Evolutionary conservation across 805 yeast genomes (phyloP).

Genomic region (Kuraishia molischiana): DNA sequence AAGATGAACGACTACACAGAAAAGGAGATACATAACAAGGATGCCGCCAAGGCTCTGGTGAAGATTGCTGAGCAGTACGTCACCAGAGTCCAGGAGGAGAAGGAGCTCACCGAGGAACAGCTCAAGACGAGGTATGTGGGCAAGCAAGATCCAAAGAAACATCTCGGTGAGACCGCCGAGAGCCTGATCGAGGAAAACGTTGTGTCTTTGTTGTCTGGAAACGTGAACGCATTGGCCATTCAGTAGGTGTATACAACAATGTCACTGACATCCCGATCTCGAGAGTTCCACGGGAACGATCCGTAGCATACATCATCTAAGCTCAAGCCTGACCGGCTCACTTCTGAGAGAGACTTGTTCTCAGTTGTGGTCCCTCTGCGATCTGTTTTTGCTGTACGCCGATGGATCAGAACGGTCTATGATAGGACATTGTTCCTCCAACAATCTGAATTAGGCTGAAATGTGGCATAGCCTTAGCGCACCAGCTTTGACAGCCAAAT

Average conservation of each 20-base stretch:
- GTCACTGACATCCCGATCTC: too few species aligned
- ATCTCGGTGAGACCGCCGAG: conserved; percentile 83
- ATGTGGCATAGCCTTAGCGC: too few species aligned
- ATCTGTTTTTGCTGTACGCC: too few species aligned
- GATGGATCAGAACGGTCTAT: too few species aligned
- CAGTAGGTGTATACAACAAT: too few species aligned
- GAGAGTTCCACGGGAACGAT: too few species aligned
- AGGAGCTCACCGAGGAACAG: conserved; percentile 78
- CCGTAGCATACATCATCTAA: too few species aligned
- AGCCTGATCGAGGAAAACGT: conserved; percentile 82
- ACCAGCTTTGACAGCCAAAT: too few species aligned
- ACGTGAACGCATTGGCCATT: conserved; percentile 84
- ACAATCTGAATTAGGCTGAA: too few species aligned
- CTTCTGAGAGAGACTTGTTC: too few species aligned
- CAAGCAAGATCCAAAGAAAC: conserved; percentile 98
- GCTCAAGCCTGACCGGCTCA: too few species aligned
- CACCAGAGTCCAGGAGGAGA: conserved; percentile 85
- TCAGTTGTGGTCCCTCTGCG: too few species aligned
- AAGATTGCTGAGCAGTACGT: conserved; percentile 86
- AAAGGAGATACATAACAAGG: conserved; percentile 67
- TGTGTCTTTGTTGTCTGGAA: conserved; percentile 77
- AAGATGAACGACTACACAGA: conserved; percentile 66
- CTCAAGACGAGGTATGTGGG: conserved; percentile 95
- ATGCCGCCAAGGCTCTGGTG: conserved; percentile 69
- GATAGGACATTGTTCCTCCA: not conserved